These are phyloP conservation scores for Sanghuangporus baumii DNA, from an alignment of 1,284 basidiomycete species.

Conservation along the genomic window DNA sequence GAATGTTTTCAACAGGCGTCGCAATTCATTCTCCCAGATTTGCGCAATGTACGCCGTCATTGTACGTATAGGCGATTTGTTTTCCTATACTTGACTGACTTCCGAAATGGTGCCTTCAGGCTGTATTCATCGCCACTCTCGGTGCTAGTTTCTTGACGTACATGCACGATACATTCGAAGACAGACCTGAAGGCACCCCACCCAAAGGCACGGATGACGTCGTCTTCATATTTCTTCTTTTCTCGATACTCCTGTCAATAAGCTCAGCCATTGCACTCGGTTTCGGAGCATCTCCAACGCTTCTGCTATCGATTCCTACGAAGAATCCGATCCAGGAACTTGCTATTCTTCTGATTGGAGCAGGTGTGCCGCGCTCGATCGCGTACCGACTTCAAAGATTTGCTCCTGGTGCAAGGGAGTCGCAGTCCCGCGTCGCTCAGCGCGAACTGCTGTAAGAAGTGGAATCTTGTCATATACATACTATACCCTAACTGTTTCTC, in stretches of 20 bases:
- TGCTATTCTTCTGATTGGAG: background rate
- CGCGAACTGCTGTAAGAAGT: background rate
- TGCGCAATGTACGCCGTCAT: conserved; percentile 5
- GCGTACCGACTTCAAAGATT: background rate
- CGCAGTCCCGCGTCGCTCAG: background rate
- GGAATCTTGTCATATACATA: background rate
- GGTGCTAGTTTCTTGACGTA: background rate
- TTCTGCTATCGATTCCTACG: background rate
- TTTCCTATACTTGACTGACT: background rate
- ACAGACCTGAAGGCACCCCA: background rate
- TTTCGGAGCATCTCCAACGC: background rate
- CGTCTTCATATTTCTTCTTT: background rate
- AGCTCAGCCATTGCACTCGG: background rate
- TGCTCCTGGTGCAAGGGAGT: background rate
- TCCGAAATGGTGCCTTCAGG: background rate
- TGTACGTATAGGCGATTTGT: background rate
- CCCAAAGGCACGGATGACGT: background rate
- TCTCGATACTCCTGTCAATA: background rate
- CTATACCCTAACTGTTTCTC: too few species aligned
- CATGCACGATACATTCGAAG: background rate
- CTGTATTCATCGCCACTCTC: conserved; percentile 6
- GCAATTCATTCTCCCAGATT: background rate
- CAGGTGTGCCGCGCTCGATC: background rate
- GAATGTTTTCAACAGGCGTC: background rate
- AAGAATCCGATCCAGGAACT: background rate